A percentile compares a stretch with the other conserved stretches of the same genome.
These are phyloP conservation scores for Penicillium sclerotigenum DNA, from an alignment of 2,329 filamentous ascomycete genomes.

Conservation along the genomic window DNA sequence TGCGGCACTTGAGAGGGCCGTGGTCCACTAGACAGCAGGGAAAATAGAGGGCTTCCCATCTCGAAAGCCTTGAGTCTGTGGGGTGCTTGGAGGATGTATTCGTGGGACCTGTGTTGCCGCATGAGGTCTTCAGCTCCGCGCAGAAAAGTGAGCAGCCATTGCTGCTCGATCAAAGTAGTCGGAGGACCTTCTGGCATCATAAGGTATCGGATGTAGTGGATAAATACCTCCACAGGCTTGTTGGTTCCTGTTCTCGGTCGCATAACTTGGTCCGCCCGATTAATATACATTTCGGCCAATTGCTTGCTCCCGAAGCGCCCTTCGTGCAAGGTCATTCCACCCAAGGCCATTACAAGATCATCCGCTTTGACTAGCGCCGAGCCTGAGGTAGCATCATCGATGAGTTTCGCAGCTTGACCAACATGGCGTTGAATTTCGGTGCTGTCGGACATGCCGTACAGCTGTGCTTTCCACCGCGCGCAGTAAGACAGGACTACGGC, in stretches of 20 bases:
- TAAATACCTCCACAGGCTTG: slow-evolving; percentile 26
- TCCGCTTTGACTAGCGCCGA: slow-evolving; percentile 25
- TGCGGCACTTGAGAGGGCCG: slow-evolving; percentile 38
- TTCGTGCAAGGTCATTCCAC: slow-evolving; percentile 39
- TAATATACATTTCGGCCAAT: slow-evolving; percentile 27
- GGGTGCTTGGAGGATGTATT: slow-evolving; percentile 30
- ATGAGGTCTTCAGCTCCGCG: slow-evolving; percentile 36
- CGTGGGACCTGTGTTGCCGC: slow-evolving; percentile 26
- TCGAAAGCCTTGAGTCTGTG: slow-evolving; percentile 33
- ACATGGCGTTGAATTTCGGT: slow-evolving; percentile 30
- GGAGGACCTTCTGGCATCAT: slow-evolving; percentile 22
- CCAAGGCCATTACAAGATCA: slow-evolving; percentile 32
- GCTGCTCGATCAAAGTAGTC: slow-evolving; percentile 20
- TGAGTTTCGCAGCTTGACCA: slow-evolving; percentile 24
- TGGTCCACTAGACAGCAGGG: slow-evolving; percentile 42
- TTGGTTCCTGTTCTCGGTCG: slow-evolving; percentile 28
- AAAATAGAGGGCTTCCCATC: slow-evolving; percentile 39
- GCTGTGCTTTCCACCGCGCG: slow-evolving; percentile 36
- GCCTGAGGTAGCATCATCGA: slow-evolving; percentile 28
- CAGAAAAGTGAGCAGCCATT: slow-evolving; percentile 36
- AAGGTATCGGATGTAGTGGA: slow-evolving; percentile 37
- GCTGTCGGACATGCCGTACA: slow-evolving; percentile 24
- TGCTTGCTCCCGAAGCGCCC: slow-evolving; percentile 37
- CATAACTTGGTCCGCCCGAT: slow-evolving; percentile 34
- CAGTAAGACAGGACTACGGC: slow-evolving; percentile 37